Percentiles rank a stretch among this genome's conserved stretches.
phyloP scores from a whole-genome alignment of 108 stramenopile genomes.

The Schizochytrium sp. region DNA sequence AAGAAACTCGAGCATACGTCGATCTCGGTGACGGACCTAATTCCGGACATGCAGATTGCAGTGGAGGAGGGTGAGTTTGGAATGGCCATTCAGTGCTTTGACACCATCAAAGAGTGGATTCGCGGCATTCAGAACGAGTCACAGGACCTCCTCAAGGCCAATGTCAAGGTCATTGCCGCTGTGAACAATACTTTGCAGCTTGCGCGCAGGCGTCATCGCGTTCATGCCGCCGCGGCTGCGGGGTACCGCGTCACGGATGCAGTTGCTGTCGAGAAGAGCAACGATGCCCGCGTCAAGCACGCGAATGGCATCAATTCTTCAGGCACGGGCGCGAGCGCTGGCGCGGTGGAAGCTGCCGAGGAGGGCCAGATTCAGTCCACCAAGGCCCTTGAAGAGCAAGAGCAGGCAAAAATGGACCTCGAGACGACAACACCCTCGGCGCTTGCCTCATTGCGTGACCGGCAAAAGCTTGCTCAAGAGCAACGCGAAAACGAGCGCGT shows the following conservation, averaged over 20 bases:
- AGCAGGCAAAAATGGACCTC: not conserved
- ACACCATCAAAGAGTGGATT: slow-evolving; percentile 19
- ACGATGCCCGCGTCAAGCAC: not conserved
- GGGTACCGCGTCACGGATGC: not conserved
- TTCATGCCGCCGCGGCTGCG: not conserved
- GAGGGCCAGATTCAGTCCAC: not conserved
- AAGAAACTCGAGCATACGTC: slow-evolving; percentile 14
- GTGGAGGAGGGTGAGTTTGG: slow-evolving; percentile 15
- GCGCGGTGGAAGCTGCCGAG: not conserved
- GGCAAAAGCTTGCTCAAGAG: not conserved
- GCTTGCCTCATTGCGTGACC: not conserved
- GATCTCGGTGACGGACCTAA: not conserved
- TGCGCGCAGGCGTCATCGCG: not conserved
- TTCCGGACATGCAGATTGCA: slow-evolving; percentile 9
- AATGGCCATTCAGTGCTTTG: not conserved
- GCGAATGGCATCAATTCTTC: not conserved
- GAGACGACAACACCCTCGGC: not conserved
- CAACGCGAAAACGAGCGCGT: not conserved
- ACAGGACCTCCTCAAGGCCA: not conserved
- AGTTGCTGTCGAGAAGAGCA: not conserved
- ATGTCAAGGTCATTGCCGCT: slow-evolving; percentile 15
- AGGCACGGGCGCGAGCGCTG: not conserved
- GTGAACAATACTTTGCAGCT: slow-evolving; percentile 15
- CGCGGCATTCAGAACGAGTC: not conserved
- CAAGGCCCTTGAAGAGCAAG: not conserved